Evolutionary conservation across 257 asterid species (phyloP).

Genomic region (Marsdenia floribunda): DNA sequence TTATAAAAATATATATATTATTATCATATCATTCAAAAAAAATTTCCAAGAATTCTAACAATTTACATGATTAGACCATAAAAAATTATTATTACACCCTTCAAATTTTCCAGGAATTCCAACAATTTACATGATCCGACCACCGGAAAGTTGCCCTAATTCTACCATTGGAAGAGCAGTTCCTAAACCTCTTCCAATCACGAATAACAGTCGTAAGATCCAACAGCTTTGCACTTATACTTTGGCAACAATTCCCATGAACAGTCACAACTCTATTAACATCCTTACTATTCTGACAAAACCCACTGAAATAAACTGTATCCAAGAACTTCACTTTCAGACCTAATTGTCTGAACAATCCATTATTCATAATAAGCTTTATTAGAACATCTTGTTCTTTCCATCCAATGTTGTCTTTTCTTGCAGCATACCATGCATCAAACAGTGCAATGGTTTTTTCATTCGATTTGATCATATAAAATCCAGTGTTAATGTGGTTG

Average conservation of each 20-base stretch:
- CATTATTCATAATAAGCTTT: conserved; percentile 20
- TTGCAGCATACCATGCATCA: conserved; percentile 34
- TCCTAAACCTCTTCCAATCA: conserved; percentile 38
- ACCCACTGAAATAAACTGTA: conserved; percentile 42
- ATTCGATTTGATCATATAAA: conserved; percentile 49
- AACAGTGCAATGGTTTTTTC: conserved; percentile 35
- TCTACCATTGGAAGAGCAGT: conserved; percentile 9
- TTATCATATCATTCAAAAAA: not conserved
- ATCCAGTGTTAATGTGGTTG: conserved; percentile 44
- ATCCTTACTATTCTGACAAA: conserved; percentile 39
- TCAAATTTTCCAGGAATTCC: not conserved
- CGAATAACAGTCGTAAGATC: conserved; percentile 37
- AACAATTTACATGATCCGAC: conserved; percentile 25
- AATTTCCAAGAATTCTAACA: not conserved
- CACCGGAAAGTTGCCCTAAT: conserved; percentile 22
- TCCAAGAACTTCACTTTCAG: conserved; percentile 35
- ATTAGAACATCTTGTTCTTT: conserved; percentile 48
- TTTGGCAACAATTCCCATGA: conserved; percentile 53
- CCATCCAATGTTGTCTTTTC: conserved; percentile 18
- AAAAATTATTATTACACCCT: not conserved
- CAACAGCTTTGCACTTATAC: conserved; percentile 33
- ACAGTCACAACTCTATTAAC: conserved; percentile 32
- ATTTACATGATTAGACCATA: no score
- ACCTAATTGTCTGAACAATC: conserved; percentile 20
- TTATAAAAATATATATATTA: no score